Evolutionary conservation across 2,329 filamentous ascomycete species (phyloP).

Genomic region (Rhexocercosporidium sp.): DNA sequence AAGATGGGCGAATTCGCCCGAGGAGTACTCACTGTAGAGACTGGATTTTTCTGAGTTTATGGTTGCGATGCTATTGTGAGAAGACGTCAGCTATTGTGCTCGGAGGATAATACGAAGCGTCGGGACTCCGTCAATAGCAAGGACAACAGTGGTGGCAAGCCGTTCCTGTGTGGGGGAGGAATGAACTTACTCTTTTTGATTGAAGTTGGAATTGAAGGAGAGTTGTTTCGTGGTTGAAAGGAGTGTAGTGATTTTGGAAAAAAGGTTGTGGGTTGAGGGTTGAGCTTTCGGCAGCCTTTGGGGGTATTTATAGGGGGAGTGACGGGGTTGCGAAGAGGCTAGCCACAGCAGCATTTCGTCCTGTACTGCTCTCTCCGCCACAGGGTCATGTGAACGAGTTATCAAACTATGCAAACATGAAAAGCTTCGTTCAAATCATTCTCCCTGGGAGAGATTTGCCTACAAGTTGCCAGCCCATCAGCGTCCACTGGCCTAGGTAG

Average conservation of each 20-base stretch:
- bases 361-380: neutral
- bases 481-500: neutral
- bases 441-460: neutral
- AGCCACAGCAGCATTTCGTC: neutral
- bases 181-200: neutral
- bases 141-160: neutral
- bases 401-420: neutral
- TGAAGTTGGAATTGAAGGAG: neutral
- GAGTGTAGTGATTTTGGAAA: constrained; percentile 4
- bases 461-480: neutral
- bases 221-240: neutral
- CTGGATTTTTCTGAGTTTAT: neutral
- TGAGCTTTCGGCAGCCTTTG: neutral
- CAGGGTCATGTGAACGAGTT: neutral
- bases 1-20: neutral
- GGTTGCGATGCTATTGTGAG: constrained; percentile 3
- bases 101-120: constrained; percentile 1
- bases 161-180: neutral
- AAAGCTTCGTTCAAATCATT: neutral
- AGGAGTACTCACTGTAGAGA: neutral
- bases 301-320: neutral
- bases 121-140: neutral
- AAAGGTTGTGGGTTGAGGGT: neutral
- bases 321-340: neutral
- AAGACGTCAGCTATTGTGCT: constrained; percentile 1